A percentile compares a stretch with the other conserved stretches of the same genome.
Evolutionary conservation across 2,329 filamentous ascomycete species (phyloP).

Genomic region (Xylariaceae sp.): DNA sequence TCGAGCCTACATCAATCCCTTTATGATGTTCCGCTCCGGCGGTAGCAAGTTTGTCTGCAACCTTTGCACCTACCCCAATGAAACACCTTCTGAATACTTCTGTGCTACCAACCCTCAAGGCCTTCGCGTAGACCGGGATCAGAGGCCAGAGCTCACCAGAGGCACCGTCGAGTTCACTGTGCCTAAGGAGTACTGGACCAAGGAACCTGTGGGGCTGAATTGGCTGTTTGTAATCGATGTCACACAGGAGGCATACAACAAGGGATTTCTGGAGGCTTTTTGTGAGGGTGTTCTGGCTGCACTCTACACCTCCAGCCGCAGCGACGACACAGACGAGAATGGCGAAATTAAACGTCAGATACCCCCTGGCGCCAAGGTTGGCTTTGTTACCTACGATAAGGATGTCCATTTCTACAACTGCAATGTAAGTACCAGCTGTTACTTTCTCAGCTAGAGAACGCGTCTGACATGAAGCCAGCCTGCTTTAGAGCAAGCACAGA

Average conservation of each 20-base stretch:
- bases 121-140: conserved; percentile 79
- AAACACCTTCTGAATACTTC: conserved; percentile 89
- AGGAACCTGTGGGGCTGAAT: conserved; percentile 80
- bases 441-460: neutral
- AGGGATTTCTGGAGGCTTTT: conserved; percentile 84
- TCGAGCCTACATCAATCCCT: conserved; percentile 95
- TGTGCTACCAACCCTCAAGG: conserved; percentile 84
- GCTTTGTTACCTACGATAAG: conserved; percentile 93
- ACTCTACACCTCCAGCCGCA: conserved; percentile 68
- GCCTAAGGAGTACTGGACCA: conserved; percentile 98
- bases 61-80: conserved; percentile 95
- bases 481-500: conserved; percentile 80
- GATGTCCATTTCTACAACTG: conserved; percentile 98
- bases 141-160: conserved; percentile 82
- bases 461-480: conserved; percentile 45
- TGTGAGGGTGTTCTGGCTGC: conserved; percentile 84
- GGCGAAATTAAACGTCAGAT: conserved; percentile 55
- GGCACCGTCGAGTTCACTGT: conserved; percentile 96
- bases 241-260: conserved; percentile 84
- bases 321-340: conserved; percentile 49
- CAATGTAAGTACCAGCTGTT: conserved; percentile 51
- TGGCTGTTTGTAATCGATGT: conserved; percentile 94
- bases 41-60: conserved; percentile 98
- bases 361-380: conserved; percentile 78
- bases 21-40: conserved; percentile 93